phyloP scores from a whole-genome alignment of 257 asterid species.

The Paulownia fortunei region DNA sequence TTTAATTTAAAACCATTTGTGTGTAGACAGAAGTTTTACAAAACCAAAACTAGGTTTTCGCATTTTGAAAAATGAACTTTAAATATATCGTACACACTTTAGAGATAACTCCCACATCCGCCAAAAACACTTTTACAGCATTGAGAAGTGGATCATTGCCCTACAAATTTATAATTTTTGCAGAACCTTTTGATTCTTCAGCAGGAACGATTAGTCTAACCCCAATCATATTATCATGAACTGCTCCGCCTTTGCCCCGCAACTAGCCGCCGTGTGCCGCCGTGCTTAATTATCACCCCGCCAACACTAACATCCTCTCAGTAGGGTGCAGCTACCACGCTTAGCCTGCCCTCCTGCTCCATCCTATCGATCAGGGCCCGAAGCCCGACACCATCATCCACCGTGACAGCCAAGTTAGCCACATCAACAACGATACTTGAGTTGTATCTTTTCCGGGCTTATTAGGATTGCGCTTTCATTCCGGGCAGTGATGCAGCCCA shows the following conservation, averaged over 20 bases:
- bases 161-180: slow-evolving; percentile 48
- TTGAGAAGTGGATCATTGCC: slow-evolving; percentile 43
- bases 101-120: slow-evolving; percentile 81
- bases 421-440: slow-evolving; percentile 45
- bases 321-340: slow-evolving; percentile 80
- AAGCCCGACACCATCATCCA: slow-evolving; percentile 72
- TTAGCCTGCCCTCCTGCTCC: slow-evolving; percentile 65
- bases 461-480: slow-evolving; percentile 45
- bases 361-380: slow-evolving; percentile 61
- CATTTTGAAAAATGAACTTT: too few relatives aligned
- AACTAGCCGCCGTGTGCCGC: slow-evolving; percentile 96
- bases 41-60: too few relatives aligned
- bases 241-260: slow-evolving; percentile 88
- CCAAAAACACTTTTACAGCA: slow-evolving; percentile 76
- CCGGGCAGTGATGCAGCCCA: slow-evolving; percentile 56
- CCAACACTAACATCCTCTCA: slow-evolving; percentile 91
- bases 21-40: too few relatives aligned
- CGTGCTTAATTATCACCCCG: slow-evolving; percentile 72
- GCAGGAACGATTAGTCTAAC: slow-evolving; percentile 61
- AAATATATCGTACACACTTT: too few relatives aligned
- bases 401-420: slow-evolving; percentile 50
- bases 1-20: too few relatives aligned
- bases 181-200: slow-evolving; percentile 55
- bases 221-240: slow-evolving; percentile 77
- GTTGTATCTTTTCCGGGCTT: slow-evolving; percentile 67